These are phyloP conservation scores for Penicillium simplicissimum DNA, from an alignment of 495 filamentous ascomycete species.

Conservation along the genomic window DNA sequence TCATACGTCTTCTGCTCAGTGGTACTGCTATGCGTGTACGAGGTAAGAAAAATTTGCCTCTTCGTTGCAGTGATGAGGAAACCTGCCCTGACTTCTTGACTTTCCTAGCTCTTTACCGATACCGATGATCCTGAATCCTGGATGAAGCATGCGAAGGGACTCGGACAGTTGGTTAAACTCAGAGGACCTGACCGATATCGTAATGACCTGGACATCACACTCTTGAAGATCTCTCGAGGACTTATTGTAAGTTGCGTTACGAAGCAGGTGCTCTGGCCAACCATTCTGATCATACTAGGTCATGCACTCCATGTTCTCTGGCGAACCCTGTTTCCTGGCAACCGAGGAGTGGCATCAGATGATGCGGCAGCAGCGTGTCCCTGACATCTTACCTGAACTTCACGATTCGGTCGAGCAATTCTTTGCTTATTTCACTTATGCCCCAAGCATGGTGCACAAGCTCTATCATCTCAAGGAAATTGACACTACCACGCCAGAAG, in stretches of 20 bases:
- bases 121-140: conserved; percentile 33
- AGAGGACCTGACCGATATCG: conserved; percentile 32
- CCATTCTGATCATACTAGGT: conserved; percentile 19
- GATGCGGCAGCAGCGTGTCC: conserved; percentile 30
- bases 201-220: conserved; percentile 27
- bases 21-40: conserved; percentile 37
- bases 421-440: conserved; percentile 34
- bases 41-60: conserved; percentile 22
- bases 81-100: neutral
- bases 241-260: conserved; percentile 28
- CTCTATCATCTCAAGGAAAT: conserved; percentile 27
- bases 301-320: conserved; percentile 40
- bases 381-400: conserved; percentile 13
- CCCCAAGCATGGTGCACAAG: conserved; percentile 35
- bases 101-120: conserved; percentile 34
- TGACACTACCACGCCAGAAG: conserved; percentile 15
- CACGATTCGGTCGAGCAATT: conserved; percentile 31
- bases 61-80: neutral
- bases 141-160: conserved; percentile 41
- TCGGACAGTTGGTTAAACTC: conserved; percentile 31
- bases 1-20: conserved; percentile 37
- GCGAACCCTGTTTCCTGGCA: conserved; percentile 33
- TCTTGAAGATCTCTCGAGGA: conserved; percentile 36
- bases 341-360: conserved; percentile 34
- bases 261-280: neutral